Evolutionary conservation across 2,329 filamentous ascomycete species (phyloP), one percentile per base, ranked within the genome.

Genomic region (Cladosporium oxysporum): DNA sequence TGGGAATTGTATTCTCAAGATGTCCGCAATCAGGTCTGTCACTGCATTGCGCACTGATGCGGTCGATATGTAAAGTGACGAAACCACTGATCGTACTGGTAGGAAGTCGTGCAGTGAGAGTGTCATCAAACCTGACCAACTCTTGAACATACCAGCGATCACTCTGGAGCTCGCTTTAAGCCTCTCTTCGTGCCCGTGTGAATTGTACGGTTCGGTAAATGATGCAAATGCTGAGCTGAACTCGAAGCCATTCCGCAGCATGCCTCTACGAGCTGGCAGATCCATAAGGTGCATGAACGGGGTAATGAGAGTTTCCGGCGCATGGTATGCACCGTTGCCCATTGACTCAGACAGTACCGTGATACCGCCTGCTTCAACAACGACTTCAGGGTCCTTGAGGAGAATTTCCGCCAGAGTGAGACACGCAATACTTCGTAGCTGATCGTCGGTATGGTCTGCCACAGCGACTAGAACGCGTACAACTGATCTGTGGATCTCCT

Each of bases 321-420:
- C 92, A 70, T 94, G 92, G 79, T 98, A 98, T 8, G 88, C 90
- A 18, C 95, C 95, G 77, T 97, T 94, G 0, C 91, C 89, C 64
- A 99, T 85, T 3, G 93, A 92, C 75, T 97, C 93, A n/a, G 92
- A 91, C n/a, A 99, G 81, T 2, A 93, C 88, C 18, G 89, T 88
- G 70, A 99, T 85, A 1, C 94, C 95, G 12, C 94, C 93, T 4
- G 93, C 91, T 59, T 91, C 87, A 31, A 95, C 88, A 23, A 97
- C 83, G 21, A 97, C 83, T 57, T 86, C 85, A 2, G 96, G 93
- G 71, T 97, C 92, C 70, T 91, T 90, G 44, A 98, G 87, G 65
- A 99, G 83, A 52, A 99, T 91, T 76, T 99, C 95, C 5, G 93
- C 92, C 35, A 99, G 81, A 0, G 95, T 99, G 78, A 99, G 90